Percentiles rank a stretch among this genome's conserved stretches.
phyloP scores from a whole-genome alignment of 805 yeast genomes.

The Lipomyces japonicus region DNA sequence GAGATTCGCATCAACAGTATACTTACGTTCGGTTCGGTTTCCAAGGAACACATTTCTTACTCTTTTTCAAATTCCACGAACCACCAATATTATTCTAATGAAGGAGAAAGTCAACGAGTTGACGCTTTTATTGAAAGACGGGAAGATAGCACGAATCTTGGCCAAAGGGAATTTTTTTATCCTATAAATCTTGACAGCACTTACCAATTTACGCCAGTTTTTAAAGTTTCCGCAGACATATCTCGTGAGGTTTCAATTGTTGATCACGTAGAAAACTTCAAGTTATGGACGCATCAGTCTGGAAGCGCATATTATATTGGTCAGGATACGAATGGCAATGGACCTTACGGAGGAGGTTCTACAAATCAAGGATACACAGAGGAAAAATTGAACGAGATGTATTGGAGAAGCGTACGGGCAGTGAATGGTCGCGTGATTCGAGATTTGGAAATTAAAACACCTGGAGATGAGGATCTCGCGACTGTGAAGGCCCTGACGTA shows the following conservation, averaged over 20 bases:
- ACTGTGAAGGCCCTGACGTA: neutral
- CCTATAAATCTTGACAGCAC: conserved; percentile 16
- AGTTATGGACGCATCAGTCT: conserved; percentile 22
- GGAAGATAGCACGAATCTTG: conserved; percentile 4
- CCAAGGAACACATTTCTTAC: neutral
- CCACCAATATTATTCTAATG: conserved; percentile 7
- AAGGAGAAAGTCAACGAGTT: conserved; percentile 17
- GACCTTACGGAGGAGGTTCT: conserved; percentile 26
- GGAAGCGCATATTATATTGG: conserved; percentile 21
- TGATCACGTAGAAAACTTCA: neutral
- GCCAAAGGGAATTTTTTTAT: conserved; percentile 6
- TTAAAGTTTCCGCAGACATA: conserved; percentile 15
- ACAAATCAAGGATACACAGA: conserved; percentile 20
- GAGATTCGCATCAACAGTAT: neutral
- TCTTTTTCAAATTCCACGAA: conserved; percentile 5
- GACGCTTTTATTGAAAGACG: conserved; percentile 1
- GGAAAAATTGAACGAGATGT: conserved; percentile 1
- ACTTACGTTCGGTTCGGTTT: conserved; percentile 6
- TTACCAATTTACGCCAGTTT: conserved; percentile 15
- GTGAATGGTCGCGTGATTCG: conserved; percentile 21
- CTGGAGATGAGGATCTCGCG: conserved; percentile 1
- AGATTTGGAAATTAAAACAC: conserved; percentile 14
- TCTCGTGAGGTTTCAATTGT: conserved; percentile 3
- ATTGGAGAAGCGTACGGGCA: conserved; percentile 26
- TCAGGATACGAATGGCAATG: conserved; percentile 16